phyloP scores from a whole-genome alignment of 176 grass and related monocot species.

The Cenchrus fungigraminus region DNA sequence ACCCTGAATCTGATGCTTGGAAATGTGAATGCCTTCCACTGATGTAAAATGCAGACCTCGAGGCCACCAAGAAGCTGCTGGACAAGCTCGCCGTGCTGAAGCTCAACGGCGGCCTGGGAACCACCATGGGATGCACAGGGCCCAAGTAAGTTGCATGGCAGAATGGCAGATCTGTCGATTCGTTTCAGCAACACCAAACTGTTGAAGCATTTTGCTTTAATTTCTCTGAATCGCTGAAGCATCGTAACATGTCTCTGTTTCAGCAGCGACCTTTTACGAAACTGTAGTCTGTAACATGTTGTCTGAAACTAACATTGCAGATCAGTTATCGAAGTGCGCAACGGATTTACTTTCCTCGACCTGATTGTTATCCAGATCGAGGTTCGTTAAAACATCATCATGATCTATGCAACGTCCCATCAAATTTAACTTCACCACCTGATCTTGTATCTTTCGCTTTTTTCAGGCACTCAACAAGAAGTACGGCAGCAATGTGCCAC shows the following conservation, averaged over 20 bases:
- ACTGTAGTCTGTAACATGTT: background rate
- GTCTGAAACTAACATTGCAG: conserved; percentile 27
- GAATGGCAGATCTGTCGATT: background rate
- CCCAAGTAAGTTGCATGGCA: conserved; percentile 63
- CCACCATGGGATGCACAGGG: conserved; percentile 93
- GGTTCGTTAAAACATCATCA: conserved; percentile 36
- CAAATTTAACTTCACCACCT: background rate
- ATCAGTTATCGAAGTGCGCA: conserved; percentile 94
- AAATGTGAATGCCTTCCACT: background rate
- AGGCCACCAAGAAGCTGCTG: conserved; percentile 77
- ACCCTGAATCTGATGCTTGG: background rate
- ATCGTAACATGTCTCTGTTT: background rate
- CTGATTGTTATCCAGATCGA: conserved; percentile 96
- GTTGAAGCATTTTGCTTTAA: background rate
- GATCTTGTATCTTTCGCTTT: background rate
- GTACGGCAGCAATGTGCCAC: conserved; percentile 89
- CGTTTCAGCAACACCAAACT: background rate
- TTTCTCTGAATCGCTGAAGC: background rate
- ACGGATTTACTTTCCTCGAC: conserved; percentile 93
- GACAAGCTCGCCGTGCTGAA: conserved; percentile 95
- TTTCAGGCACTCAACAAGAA: conserved; percentile 85
- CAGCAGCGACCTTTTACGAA: background rate
- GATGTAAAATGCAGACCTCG: conserved; percentile 50
- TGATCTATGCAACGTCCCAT: background rate
- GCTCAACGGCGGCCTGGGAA: conserved; percentile 90